Evolutionary conservation across 805 yeast species (phyloP).

Genomic region (Suhomyces kilbournensis): DNA sequence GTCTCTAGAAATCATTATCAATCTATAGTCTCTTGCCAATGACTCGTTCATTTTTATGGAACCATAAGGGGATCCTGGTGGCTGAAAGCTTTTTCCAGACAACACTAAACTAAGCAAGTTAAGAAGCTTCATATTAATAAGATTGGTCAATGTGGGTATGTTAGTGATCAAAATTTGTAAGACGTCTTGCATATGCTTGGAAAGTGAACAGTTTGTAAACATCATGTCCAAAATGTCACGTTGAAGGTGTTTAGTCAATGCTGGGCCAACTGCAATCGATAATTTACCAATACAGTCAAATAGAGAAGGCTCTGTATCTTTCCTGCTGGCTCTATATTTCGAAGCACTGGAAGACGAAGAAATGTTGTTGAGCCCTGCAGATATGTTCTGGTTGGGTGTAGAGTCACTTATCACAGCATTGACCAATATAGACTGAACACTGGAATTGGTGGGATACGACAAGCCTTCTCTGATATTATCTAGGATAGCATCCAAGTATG

Average conservation of each 20-base stretch:
- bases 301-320: conserved; percentile 78
- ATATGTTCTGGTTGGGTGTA: conserved; percentile 12
- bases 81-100: conserved; percentile 76
- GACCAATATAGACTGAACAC: conserved; percentile 39
- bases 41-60: conserved; percentile 55
- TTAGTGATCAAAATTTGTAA: conserved; percentile 62
- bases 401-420: conserved; percentile 34
- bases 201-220: conserved; percentile 71
- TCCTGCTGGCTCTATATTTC: conserved; percentile 54
- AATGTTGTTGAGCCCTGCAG: conserved; percentile 20
- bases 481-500: conserved; percentile 83
- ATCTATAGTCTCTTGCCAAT: conserved; percentile 76
- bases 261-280: conserved; percentile 89
- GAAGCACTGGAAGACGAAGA: conserved; percentile 37
- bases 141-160: conserved; percentile 75
- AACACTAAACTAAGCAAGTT: conserved; percentile 70
- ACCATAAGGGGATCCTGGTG: conserved; percentile 83
- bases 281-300: conserved; percentile 86
- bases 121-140: conserved; percentile 68
- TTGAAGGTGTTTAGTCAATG: conserved; percentile 83
- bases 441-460: conserved; percentile 34
- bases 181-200: conserved; percentile 78
- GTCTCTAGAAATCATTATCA: conserved; percentile 67
- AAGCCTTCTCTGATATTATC: conserved; percentile 81
- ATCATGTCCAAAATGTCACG: conserved; percentile 76